Base-by-base conservation (phyloP, 345 rosid genomes). In the Bruguiera sexangula region DNA sequence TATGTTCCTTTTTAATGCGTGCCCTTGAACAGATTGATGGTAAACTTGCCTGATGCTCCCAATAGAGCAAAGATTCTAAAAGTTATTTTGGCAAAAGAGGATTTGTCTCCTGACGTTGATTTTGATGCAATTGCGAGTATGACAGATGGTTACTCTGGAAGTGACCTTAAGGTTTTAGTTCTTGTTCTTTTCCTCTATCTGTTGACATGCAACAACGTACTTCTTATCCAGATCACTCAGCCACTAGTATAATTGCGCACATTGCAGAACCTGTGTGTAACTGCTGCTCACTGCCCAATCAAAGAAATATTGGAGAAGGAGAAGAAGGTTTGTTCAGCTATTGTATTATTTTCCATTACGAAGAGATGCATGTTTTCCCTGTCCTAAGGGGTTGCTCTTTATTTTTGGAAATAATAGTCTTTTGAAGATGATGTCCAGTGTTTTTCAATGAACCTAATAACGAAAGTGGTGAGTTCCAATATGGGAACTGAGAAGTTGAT, bases 121-220 rank as follows among this genome's bases (percentile, higher is more conserved):
- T 74, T 85, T 77, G 96, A 88, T 74, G 81, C 78, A 8, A 53
- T 94, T 79, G 97, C 96, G 18, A 81, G 78, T 55, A 84, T 91
- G 91, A 83, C 92, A 0, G 90, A 89, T 72, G 98, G 97, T 70
- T 94, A 94, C 76, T 94, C 97, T 63, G 97, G 96, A 75, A 91
- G 98, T 68, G 95, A 91, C 74, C 90, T 94, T 22, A 94, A 89
- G 93, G 98, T 91, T 60, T 59, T 53, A 36, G 30, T 27, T 62
- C 31, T 27, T 2, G 4, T 24, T 73, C 55, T 66, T 57, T 32
- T 55, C 63, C 18, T 68, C 78, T 24, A 61, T 67, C 39, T 29
- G 54, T 32, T 48, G 27, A 24, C 43, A 31, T 62, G 58, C 32
- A 27, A 57, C n/a, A 36, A 48, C 32, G 15, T 58, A 0, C 26